Evolutionary conservation across 139 green algal genomes (phyloP), one percentile per base, ranked within the genome.

Genomic region (Nannochloris sp.): DNA sequence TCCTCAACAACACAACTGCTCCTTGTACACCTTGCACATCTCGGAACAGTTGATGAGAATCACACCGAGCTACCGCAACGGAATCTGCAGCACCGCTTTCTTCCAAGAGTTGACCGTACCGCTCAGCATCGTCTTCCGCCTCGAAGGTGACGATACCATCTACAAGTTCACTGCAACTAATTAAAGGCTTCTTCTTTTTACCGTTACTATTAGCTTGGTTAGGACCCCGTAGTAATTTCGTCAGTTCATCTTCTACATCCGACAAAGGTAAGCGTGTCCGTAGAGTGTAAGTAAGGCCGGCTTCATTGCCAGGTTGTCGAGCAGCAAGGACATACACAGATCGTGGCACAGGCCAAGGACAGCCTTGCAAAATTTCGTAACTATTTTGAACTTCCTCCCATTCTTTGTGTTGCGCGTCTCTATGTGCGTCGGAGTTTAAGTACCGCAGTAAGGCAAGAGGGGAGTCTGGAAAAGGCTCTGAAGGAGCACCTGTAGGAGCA

Each of bases 91-190:
- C 36, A 61, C 38, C 15, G 30, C 25, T 77, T 5, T 74, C 73
- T 63, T 87, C 82, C 57, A 89, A 38, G 46, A 68, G 54, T 35
- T 71, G 67, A 19, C 71, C 81, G 38, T 74, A 90, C 12, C 64
- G 61, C 48, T 83, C 77, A 7, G 83, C 83, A 25, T 76, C 76
- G 6, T 55, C 75, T 33, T 67, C 70, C 4, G 54, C 30, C 67
- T 85, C 78, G 72, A 90, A 90, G 6, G 72, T 48, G 25, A 90
- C 73, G 29, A 90, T 65, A 4, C 83, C 84, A 62, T 90, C 84
- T 25, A 37, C 42, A 38, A 90, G 59, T 33, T 79, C 37, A 9
- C 60, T 61, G 54, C 82, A 77, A 3, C 55, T 29, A 31, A 85
- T 80, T 2, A 76, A 8, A 4, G 56, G 29, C 6, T 34, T 29